A percentile compares a stretch with the other conserved stretches of the same genome.
Evolutionary conservation across 2,329 filamentous ascomycete species (phyloP).

Genomic region (Colletotrichum euphorbiae): DNA sequence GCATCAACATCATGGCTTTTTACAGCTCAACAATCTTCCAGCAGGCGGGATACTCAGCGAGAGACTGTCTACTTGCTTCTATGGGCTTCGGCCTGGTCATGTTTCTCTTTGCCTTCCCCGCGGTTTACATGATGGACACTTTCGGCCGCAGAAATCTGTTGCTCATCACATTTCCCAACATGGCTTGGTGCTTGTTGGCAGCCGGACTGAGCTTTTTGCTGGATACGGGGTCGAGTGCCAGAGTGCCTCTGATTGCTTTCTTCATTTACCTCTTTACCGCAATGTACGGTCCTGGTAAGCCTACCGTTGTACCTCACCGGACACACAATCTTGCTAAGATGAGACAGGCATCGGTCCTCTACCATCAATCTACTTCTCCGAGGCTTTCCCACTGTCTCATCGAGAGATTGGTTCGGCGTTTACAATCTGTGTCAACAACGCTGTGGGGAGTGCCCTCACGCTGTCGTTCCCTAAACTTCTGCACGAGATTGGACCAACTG

Average conservation of each 20-base stretch:
- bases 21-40: slow-evolving; percentile 63
- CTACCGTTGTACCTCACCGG: fast-evolving
- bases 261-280: slow-evolving; percentile 68
- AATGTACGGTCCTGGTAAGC: slow-evolving; percentile 59
- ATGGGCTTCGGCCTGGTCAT: slow-evolving; percentile 70
- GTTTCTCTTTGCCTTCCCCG: slow-evolving; percentile 69
- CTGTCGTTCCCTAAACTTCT: slow-evolving; percentile 61
- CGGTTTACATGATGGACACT: slow-evolving; percentile 69
- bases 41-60: slow-evolving; percentile 56
- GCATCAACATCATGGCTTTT: slow-evolving; percentile 60
- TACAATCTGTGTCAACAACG: slow-evolving; percentile 48
- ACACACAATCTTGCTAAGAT: neutral
- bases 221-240: slow-evolving; percentile 50
- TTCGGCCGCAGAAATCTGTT: slow-evolving; percentile 65
- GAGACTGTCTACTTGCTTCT: slow-evolving; percentile 62
- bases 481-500: slow-evolving; percentile 50
- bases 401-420: slow-evolving; percentile 53
- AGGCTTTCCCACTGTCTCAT: slow-evolving; percentile 66
- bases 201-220: slow-evolving; percentile 65
- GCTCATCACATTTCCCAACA: slow-evolving; percentile 56
- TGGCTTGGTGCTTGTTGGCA: slow-evolving; percentile 55
- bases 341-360: slow-evolving; percentile 46
- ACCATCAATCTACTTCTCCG: slow-evolving; percentile 61
- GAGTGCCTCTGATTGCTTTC: slow-evolving; percentile 62
- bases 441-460: slow-evolving; percentile 44